phyloP scores from a whole-genome alignment of 495 filamentous ascomycete genomes.

The Tuber melanosporum region DNA sequence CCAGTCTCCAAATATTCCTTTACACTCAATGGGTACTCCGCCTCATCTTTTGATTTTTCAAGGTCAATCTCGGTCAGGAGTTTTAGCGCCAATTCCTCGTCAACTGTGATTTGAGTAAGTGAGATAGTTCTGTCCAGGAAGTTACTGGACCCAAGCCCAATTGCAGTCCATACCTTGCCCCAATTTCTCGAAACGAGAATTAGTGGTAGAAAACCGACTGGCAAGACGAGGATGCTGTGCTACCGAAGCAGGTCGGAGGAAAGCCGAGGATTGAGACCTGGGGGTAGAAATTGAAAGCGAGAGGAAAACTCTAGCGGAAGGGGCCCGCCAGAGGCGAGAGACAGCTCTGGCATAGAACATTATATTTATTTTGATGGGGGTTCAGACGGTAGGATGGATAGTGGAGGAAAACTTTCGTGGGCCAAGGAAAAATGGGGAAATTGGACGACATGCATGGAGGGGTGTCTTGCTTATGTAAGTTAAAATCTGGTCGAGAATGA shows the following conservation, averaged over 20 bases:
- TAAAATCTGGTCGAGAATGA: neutral
- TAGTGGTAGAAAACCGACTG: slow-evolving; percentile 32
- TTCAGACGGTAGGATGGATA: neutral
- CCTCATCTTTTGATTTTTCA: slow-evolving; percentile 50
- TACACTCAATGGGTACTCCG: slow-evolving; percentile 56
- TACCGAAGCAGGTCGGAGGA: slow-evolving; percentile 8
- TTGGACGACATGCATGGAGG: neutral
- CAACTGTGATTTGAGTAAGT: slow-evolving; percentile 46
- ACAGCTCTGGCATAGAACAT: slow-evolving; percentile 36
- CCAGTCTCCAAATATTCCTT: slow-evolving; percentile 68
- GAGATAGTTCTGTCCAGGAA: slow-evolving; percentile 18
- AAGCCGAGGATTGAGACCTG: slow-evolving; percentile 12
- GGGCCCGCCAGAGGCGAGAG: slow-evolving; percentile 20
- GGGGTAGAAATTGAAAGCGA: slow-evolving; percentile 16
- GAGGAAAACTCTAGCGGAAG: slow-evolving; percentile 11
- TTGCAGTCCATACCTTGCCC: slow-evolving; percentile 43
- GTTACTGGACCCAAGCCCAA: neutral
- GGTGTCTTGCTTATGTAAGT: neutral
- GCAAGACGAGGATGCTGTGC: slow-evolving; percentile 14
- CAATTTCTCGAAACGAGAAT: slow-evolving; percentile 24
- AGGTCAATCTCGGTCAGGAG: slow-evolving; percentile 68
- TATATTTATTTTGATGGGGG: neutral
- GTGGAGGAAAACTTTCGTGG: neutral
- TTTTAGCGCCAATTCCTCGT: slow-evolving; percentile 69
- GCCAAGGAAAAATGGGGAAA: neutral